A percentile compares a stretch with the other conserved stretches of the same genome.
Evolutionary conservation across 1,139 yeast species (phyloP).

Genomic region (Scheffersomyces quercinus): DNA sequence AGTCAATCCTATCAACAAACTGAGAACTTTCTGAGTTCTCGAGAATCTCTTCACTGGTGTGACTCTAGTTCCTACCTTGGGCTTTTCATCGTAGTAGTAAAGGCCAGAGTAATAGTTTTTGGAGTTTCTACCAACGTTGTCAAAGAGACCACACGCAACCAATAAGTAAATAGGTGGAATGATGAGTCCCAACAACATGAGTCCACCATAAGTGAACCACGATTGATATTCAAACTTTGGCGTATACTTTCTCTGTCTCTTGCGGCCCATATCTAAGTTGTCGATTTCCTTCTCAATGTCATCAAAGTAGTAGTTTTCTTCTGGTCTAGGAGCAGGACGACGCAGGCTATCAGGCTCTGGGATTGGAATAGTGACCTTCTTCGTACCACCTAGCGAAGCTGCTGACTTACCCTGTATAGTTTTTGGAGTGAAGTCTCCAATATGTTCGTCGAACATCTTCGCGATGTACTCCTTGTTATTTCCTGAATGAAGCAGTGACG

Average conservation of each 20-base stretch:
- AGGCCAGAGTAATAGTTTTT: slow-evolving; percentile 22
- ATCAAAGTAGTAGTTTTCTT: not conserved
- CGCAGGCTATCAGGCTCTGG: not conserved
- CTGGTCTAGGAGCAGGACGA: not conserved
- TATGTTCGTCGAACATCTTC: slow-evolving; percentile 12
- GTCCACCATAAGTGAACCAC: not conserved
- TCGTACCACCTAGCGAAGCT: not conserved
- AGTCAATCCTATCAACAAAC: slow-evolving; percentile 31
- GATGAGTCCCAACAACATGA: slow-evolving; percentile 32
- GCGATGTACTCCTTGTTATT: slow-evolving; percentile 9
- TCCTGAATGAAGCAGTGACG: not conserved
- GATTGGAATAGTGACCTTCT: not conserved
- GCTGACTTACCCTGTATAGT: slow-evolving; percentile 6
- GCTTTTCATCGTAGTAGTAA: slow-evolving; percentile 11
- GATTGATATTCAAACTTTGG: not conserved
- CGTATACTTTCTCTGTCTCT: not conserved
- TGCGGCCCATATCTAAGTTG: not conserved
- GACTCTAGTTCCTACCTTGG: not conserved
- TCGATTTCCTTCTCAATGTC: not conserved
- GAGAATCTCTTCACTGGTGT: slow-evolving; percentile 26
- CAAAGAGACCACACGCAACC: slow-evolving; percentile 34
- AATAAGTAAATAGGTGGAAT: slow-evolving; percentile 39
- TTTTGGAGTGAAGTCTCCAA: slow-evolving; percentile 16
- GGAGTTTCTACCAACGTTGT: slow-evolving; percentile 19
- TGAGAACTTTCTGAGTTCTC: slow-evolving; percentile 31